Evolutionary conservation across 768 basidiomycete genomes (phyloP), one percentile per base, ranked within the genome.

Genomic region (Boletus subparvulus): DNA sequence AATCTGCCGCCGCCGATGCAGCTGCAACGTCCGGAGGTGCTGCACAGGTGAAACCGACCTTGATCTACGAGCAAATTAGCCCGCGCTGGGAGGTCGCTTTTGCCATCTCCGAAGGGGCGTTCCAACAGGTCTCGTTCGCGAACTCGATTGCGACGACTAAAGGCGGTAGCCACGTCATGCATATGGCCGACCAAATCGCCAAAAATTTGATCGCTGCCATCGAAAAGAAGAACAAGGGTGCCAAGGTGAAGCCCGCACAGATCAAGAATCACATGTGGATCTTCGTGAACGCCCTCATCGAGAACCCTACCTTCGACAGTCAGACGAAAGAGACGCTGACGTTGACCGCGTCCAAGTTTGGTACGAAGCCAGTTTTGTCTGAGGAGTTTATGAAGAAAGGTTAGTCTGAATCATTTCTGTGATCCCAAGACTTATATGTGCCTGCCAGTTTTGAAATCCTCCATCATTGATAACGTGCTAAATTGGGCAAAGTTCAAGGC

Each of bases 181-280:
- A 83, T 60, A 82, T 98, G 57, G 81, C 94, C 0, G 93, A 95
- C 73, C 93, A 95, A 71, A 81, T 99, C 50, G 85, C 94, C 21
- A 94, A 95, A 73, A 84, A 82, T 59, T 76, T 98, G 35, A 80
- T 94, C 59, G 76, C 87, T 14, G 81, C 83, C 8, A 94, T 98
- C 61, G 77, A 85, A 69, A 98, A 98, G 85, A 98, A 96, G 84
- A 97, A 99, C 78, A 98, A 97, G 76, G 93, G 80, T 3, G 93
- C 94, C n/a, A 82, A 89, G 1, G 89, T 98, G 66, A 98, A 98
- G 72, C 82, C 92, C 16, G 83, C 86, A 51, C 94, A 97, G 75
- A 87, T 98, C 76, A 96, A 93, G 79, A 94, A 89, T 66, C 95
- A 99, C 69, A 94, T 99, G 86, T 95, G 92, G 93, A 82, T 99